Conservation (phyloP, 2,329 filamentous ascomycete genomes). For the Exophiala dermatitidis region DNA sequence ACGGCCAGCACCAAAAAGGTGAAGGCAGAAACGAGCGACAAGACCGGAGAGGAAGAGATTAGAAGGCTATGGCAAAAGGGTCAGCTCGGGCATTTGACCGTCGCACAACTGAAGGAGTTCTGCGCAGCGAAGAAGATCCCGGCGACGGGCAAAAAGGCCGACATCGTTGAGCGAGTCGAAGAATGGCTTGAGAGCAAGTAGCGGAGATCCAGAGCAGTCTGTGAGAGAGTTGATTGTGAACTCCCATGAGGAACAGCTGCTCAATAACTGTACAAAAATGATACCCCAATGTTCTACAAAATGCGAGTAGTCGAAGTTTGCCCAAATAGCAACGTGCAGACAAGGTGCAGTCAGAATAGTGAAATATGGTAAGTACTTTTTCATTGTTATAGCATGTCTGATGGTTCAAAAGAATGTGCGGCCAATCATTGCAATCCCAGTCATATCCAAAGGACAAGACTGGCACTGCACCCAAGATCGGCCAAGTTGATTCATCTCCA, state of each 20-base stretch:
- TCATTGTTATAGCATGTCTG: neutral
- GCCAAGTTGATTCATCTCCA: slow-evolving; percentile 26
- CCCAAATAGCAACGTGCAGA: no score
- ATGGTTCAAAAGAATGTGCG: slow-evolving; percentile 15
- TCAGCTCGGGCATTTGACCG: slow-evolving; percentile 42
- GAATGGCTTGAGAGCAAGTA: slow-evolving; percentile 42
- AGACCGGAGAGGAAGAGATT: slow-evolving; percentile 34
- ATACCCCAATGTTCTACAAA: neutral
- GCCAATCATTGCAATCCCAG: slow-evolving; percentile 30
- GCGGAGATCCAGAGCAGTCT: slow-evolving; percentile 2
- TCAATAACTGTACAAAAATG: neutral
- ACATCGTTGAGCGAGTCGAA: slow-evolving; percentile 46
- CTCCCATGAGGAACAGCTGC: neutral
- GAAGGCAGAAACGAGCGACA: slow-evolving; percentile 35
- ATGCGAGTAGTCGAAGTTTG: no score
- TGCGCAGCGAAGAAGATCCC: slow-evolving; percentile 39
- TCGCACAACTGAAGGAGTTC: slow-evolving; percentile 43
- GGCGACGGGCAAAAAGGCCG: slow-evolving; percentile 43
- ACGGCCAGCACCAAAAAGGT: slow-evolving; percentile 43
- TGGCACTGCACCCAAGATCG: slow-evolving; percentile 30
- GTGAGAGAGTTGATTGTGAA: neutral
- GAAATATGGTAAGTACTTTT: no score
- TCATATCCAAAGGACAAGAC: slow-evolving; percentile 23
- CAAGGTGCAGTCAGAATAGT: no score
- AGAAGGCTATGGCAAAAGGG: slow-evolving; percentile 38